Percentiles rank a stretch among this genome's conserved stretches.
Evolutionary conservation across 768 basidiomycete genomes (phyloP).

Genomic region (Chalciporus piperatus): DNA sequence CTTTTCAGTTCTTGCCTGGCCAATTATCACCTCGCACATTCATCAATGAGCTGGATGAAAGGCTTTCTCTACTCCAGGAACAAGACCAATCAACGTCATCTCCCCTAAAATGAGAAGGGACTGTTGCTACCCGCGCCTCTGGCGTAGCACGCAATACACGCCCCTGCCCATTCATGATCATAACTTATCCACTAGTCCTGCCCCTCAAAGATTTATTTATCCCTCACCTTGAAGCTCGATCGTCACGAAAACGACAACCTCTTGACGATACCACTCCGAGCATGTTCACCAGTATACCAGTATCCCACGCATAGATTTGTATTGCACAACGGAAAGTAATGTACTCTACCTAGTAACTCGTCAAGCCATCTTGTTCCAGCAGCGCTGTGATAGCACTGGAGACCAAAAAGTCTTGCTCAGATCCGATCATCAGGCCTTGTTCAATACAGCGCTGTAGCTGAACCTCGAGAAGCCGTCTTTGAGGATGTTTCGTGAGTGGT

Average conservation of each 20-base stretch:
- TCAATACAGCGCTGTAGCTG: constrained; percentile 67
- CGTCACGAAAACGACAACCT: neutral
- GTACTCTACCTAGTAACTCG: neutral
- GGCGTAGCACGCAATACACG: neutral
- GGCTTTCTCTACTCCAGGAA: constrained; percentile 15
- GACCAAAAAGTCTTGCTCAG: constrained; percentile 53
- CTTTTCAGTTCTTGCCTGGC: neutral
- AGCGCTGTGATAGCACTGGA: constrained; percentile 43
- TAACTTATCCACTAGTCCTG: constrained; percentile 9
- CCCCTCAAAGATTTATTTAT: neutral
- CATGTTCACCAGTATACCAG: constrained; percentile 3
- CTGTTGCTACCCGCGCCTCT: neutral
- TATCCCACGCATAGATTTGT: constrained; percentile 15
- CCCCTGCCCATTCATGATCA: neutral
- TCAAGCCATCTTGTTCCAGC: constrained; percentile 37
- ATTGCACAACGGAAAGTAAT: neutral
- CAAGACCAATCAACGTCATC: neutral
- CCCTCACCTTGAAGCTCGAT: neutral
- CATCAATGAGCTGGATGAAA: constrained; percentile 19
- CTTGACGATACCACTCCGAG: too few relatives aligned
- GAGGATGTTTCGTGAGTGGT: neutral
- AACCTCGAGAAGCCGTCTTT: constrained; percentile 65
- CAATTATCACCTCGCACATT: constrained; percentile 19
- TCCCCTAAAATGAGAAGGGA: neutral
- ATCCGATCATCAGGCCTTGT: constrained; percentile 46